Base-by-base conservation (phyloP, 2,329 filamentous ascomycete species). In the Colletotrichum sp. region DNA sequence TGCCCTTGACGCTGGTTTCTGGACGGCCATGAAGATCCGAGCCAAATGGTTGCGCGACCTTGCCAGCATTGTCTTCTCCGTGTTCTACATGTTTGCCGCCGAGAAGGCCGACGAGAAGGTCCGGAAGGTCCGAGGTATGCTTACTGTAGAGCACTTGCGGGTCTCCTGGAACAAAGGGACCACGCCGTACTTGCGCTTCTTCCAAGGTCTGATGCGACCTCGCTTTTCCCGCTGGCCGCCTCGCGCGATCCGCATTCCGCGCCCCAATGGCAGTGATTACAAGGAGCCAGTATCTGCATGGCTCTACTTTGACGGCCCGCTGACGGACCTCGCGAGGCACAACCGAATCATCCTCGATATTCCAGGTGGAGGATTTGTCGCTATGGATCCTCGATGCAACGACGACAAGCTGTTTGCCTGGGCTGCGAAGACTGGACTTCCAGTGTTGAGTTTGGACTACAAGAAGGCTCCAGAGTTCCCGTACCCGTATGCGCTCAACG, bases 101-200 rank as follows among this genome's bases (percentile, higher is more conserved):
- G 96, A 99, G 84, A 94, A 95, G 82, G 97, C 97, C 13, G 97
- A 99, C 83, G 97, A 99, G 85, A 99, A 99, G 86, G 96, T 98
- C 16, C 91, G 96, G 77, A 97, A 97, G 83, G 95, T 99, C 10
- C 90, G 97, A 76, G 95, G 93, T 16, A 94, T 94, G 77, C 86
- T 99, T 81, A 99, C 96, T 0, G 92, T 99, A 7, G 96, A 99
- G 49, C 97, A 99, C 84, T 84, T 99, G 80, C 91, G 97, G 8
- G 93, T 98, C 9, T 95, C 95, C 71, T 99, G 97, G 97, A 98
- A 99, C 82, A 99, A 99, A 83, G 93, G 94, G 15, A 98, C 92
- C 1, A 96, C 95, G 10, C 96, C 97, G 1, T 98, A 98, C 82
- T 87, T 99, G 18, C 88, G 90, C 68, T 93, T 95, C 76, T 84